Percentiles rank a stretch among this genome's conserved stretches.
These are phyloP conservation scores for Epichloe sibirici DNA, from an alignment of 2,329 filamentous ascomycete genomes.

Conservation along the genomic window DNA sequence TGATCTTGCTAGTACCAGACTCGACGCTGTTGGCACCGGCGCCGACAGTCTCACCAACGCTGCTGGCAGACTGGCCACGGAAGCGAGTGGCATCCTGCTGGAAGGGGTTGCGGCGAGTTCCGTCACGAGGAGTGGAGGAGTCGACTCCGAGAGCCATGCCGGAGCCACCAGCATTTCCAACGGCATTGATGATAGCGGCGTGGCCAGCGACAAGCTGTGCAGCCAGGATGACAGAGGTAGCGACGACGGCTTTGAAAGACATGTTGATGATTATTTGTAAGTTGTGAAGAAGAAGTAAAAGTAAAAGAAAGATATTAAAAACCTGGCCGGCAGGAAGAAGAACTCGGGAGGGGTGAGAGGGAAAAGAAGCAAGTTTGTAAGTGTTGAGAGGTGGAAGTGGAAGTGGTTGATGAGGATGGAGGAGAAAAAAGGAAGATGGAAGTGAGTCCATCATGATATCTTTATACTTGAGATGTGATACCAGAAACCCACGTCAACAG, in stretches of 20 bases:
- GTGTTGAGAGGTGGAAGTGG: background rate
- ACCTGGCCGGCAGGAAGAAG: slow-evolving; percentile 7
- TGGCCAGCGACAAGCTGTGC: slow-evolving; percentile 47
- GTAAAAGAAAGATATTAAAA: background rate
- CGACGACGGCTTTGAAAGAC: slow-evolving; percentile 20
- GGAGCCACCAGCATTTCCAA: slow-evolving; percentile 43
- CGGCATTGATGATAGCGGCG: slow-evolving; percentile 45
- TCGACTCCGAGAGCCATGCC: slow-evolving; percentile 41
- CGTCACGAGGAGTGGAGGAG: slow-evolving; percentile 46
- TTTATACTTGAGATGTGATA: slow-evolving; percentile 4
- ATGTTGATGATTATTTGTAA: slow-evolving; percentile 12
- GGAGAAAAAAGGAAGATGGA: background rate
- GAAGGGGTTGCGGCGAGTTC: slow-evolving; percentile 47
- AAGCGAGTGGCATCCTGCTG: slow-evolving; percentile 54
- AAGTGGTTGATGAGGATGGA: slow-evolving; percentile 4
- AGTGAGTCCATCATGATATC: background rate
- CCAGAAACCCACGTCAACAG: background rate
- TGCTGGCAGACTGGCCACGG: slow-evolving; percentile 36
- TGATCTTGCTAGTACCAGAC: slow-evolving; percentile 42
- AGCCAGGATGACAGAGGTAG: slow-evolving; percentile 38
- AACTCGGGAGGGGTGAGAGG: background rate
- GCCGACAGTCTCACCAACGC: slow-evolving; percentile 46
- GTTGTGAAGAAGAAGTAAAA: background rate
- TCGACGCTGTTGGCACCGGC: slow-evolving; percentile 45
- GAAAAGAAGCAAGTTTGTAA: background rate